Conservation (phyloP, 805 yeast species). For the Yarrowia alimentaria region DNA sequence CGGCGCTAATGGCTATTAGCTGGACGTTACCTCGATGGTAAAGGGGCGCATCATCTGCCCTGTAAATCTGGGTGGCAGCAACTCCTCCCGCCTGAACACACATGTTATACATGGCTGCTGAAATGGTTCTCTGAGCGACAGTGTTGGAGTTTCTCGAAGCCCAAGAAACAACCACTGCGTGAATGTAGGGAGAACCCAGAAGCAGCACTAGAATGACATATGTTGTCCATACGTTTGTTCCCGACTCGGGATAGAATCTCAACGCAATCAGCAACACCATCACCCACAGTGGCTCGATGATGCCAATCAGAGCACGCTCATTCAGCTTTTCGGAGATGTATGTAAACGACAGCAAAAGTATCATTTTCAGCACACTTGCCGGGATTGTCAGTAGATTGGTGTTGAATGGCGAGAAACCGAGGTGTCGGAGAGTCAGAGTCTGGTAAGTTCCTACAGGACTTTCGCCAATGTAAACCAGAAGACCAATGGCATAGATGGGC, state of each 20-base stretch:
- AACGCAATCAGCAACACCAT: slow-evolving; percentile 29
- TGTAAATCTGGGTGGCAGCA: slow-evolving; percentile 55
- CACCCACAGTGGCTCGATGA: slow-evolving; percentile 30
- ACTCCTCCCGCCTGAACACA: slow-evolving; percentile 59
- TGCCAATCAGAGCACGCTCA: slow-evolving; percentile 28
- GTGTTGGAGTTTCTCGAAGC: slow-evolving; percentile 61
- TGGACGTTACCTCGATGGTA: slow-evolving; percentile 56
- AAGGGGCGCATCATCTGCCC: slow-evolving; percentile 55
- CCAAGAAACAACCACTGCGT: slow-evolving; percentile 59
- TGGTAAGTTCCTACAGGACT: slow-evolving; percentile 46
- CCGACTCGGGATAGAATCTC: slow-evolving; percentile 31
- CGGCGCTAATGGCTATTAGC: slow-evolving; percentile 33
- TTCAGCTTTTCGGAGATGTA: slow-evolving; percentile 29
- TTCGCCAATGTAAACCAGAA: slow-evolving; percentile 44
- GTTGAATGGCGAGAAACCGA: slow-evolving; percentile 54
- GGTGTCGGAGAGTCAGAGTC: slow-evolving; percentile 47
- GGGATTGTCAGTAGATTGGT: slow-evolving; percentile 52
- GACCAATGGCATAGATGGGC: slow-evolving; percentile 55
- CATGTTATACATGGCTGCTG: slow-evolving; percentile 65
- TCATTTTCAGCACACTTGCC: slow-evolving; percentile 28
- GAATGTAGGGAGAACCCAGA: slow-evolving; percentile 43
- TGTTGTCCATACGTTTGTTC: slow-evolving; percentile 36
- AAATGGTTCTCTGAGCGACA: slow-evolving; percentile 59
- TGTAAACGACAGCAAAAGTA: slow-evolving; percentile 28
- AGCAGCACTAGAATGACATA: slow-evolving; percentile 36